Percentiles rank a stretch among this genome's conserved stretches.
phyloP scores from a whole-genome alignment of 441 rosid genomes.

The Erysimum cheiri region DNA sequence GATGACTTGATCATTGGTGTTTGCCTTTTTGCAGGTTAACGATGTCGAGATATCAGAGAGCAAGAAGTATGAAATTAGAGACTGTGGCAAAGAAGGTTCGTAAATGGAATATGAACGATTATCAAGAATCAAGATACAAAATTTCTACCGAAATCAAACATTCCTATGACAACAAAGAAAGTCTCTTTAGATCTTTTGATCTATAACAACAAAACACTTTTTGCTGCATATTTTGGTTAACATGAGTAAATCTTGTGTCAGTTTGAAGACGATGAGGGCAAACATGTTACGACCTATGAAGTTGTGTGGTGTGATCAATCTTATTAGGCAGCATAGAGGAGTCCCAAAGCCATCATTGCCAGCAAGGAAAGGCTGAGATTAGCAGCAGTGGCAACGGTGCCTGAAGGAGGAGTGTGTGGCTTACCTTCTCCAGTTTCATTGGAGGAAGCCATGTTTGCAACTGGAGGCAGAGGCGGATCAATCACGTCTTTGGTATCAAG shows the following conservation, averaged over 20 bases:
- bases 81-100: constrained; percentile 19
- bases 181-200: constrained; percentile 34
- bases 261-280: constrained; percentile 23
- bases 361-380: constrained; percentile 35
- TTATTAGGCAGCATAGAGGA: constrained; percentile 17
- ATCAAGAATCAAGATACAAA: constrained; percentile 27
- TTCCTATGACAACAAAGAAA: constrained; percentile 29
- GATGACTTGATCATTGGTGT: constrained; percentile 28
- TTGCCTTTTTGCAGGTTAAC: constrained; percentile 29
- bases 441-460: constrained; percentile 28
- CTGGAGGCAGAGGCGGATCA: constrained; percentile 50
- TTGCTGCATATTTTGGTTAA: constrained; percentile 25
- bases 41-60: constrained; percentile 4
- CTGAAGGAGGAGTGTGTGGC: constrained; percentile 30
- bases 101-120: constrained; percentile 23
- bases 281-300: constrained; percentile 32
- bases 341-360: constrained; percentile 34
- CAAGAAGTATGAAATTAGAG: constrained; percentile 17
- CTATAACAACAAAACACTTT: constrained; percentile 30
- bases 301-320: constrained; percentile 30
- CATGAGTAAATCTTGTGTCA: constrained; percentile 29
- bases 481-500: constrained; percentile 50
- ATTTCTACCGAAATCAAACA: constrained; percentile 30
- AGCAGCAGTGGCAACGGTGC: constrained; percentile 47
- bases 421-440: constrained; percentile 22